Conservation (phyloP, 2,329 filamentous ascomycete genomes). For the Neofusicoccum parvum region DNA sequence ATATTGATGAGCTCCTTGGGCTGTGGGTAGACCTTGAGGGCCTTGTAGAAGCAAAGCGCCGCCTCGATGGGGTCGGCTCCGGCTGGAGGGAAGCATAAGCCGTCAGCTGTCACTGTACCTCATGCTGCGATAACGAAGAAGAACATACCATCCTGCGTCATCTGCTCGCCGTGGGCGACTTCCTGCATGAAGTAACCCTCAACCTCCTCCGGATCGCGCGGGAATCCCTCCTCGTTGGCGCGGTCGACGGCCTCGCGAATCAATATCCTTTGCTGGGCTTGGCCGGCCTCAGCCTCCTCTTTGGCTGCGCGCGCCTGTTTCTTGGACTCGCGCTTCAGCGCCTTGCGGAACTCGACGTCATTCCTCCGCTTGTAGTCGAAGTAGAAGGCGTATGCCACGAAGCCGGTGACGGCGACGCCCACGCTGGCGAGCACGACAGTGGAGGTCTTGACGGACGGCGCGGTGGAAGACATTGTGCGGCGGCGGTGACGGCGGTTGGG, state of each 20-base stretch:
- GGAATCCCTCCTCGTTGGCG: conserved; percentile 90
- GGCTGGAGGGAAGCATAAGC: conserved; percentile 33
- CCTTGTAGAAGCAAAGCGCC: conserved; percentile 95
- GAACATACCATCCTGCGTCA: conserved; percentile 73
- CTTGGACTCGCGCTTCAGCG: conserved; percentile 73
- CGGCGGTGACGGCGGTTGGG: not conserved
- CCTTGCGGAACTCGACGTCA: conserved; percentile 64
- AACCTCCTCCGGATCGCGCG: conserved; percentile 84
- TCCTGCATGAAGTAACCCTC: conserved; percentile 97
- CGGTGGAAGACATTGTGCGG: conserved; percentile 29
- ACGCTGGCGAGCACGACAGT: conserved; percentile 61
- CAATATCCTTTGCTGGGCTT: conserved; percentile 67
- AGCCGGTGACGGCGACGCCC: conserved; percentile 60
- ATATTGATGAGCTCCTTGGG: conserved; percentile 91
- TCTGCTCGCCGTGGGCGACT: conserved; percentile 82
- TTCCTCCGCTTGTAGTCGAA: conserved; percentile 67
- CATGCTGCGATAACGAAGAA: conserved; percentile 8
- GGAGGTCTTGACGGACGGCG: conserved; percentile 54
- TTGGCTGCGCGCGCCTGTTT: conserved; percentile 71
- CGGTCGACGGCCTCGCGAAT: conserved; percentile 77
- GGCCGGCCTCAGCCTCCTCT: conserved; percentile 68
- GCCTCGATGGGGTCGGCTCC: conserved; percentile 75
- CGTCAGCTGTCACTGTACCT: not conserved
- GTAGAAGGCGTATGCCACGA: conserved; percentile 66
- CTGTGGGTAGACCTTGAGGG: conserved; percentile 95